These are phyloP conservation scores for Phlegmacium glaucopus DNA, from an alignment of 768 basidiomycete species.

Conservation along the genomic window DNA sequence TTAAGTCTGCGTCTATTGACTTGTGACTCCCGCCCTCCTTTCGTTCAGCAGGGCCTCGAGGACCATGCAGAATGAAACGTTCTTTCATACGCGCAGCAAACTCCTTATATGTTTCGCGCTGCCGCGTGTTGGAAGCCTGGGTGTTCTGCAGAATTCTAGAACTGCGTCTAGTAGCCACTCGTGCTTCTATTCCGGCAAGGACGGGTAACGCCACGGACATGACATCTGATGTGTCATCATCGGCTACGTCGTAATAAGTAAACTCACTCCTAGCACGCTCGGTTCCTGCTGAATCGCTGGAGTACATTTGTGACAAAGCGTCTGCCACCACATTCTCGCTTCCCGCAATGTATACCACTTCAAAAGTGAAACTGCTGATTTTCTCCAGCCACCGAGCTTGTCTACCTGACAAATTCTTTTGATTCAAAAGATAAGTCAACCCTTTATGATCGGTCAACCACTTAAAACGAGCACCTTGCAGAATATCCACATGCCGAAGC, in stretches of 20 bases:
- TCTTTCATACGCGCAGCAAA: slow-evolving; percentile 17
- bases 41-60: slow-evolving; percentile 19
- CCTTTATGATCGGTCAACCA: slow-evolving; percentile 29
- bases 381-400: slow-evolving; percentile 38
- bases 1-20: no score
- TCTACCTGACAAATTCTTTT: slow-evolving; percentile 27
- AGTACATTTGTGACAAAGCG: slow-evolving; percentile 23
- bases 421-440: slow-evolving; percentile 23
- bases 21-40: slow-evolving; percentile 22
- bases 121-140: no score
- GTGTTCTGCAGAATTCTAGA: no score
- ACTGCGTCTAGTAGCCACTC: not conserved
- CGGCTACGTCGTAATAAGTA: slow-evolving; percentile 16
- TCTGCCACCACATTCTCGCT: slow-evolving; percentile 30
- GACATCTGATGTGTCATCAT: no score
- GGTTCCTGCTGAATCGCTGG: slow-evolving; percentile 15
- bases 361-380: slow-evolving; percentile 16
- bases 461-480: slow-evolving; percentile 26
- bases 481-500: slow-evolving; percentile 22
- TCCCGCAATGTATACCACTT: slow-evolving; percentile 19
- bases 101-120: slow-evolving; percentile 14
- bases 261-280: slow-evolving; percentile 13
- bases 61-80: slow-evolving; percentile 23
- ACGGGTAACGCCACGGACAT: no score
- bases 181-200: slow-evolving; percentile 3